Percentiles rank a stretch among this genome's conserved stretches.
Evolutionary conservation across 1,139 yeast genomes (phyloP).

Genomic region (Zygoascus sp.): DNA sequence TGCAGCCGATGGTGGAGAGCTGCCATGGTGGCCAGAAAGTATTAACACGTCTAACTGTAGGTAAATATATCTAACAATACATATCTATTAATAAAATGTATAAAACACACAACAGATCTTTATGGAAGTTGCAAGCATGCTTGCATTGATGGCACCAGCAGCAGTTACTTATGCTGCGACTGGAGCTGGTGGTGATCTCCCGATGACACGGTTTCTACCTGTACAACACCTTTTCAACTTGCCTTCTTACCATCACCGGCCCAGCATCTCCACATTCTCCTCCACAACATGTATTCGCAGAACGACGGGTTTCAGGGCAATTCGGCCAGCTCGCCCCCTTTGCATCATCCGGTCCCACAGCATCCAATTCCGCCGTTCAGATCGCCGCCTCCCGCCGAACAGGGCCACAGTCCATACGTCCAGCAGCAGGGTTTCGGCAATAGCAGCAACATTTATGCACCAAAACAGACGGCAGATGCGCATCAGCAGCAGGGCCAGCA

Average conservation of each 20-base stretch:
- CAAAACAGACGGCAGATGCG: slow-evolving; percentile 10
- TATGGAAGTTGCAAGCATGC: too few relatives aligned
- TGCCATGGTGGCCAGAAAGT: too few relatives aligned
- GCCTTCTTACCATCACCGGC: neutral
- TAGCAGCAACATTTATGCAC: slow-evolving; percentile 15
- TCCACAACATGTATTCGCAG: neutral
- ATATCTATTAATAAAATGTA: too few relatives aligned
- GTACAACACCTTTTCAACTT: too few relatives aligned
- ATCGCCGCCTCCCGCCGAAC: slow-evolving; percentile 35
- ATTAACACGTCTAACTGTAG: too few relatives aligned
- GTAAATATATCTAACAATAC: too few relatives aligned
- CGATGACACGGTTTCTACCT: too few relatives aligned
- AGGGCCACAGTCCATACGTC: slow-evolving; percentile 13
- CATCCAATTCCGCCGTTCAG: slow-evolving; percentile 41
- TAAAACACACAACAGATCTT: too few relatives aligned
- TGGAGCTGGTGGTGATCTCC: too few relatives aligned
- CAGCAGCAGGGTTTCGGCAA: slow-evolving; percentile 9
- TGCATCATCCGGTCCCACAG: slow-evolving; percentile 46
- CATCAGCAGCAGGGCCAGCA: slow-evolving; percentile 9
- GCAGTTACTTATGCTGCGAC: too few relatives aligned
- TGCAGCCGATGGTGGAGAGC: too few relatives aligned
- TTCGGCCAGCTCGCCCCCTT: slow-evolving; percentile 32
- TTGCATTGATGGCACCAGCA: too few relatives aligned
- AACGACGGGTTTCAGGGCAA: slow-evolving; percentile 6
- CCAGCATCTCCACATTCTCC: neutral